Percentiles rank a stretch among this genome's conserved stretches.
Evolutionary conservation across 2,329 filamentous ascomycete species (phyloP).

Genomic region (Gnomoniopsis sp.): DNA sequence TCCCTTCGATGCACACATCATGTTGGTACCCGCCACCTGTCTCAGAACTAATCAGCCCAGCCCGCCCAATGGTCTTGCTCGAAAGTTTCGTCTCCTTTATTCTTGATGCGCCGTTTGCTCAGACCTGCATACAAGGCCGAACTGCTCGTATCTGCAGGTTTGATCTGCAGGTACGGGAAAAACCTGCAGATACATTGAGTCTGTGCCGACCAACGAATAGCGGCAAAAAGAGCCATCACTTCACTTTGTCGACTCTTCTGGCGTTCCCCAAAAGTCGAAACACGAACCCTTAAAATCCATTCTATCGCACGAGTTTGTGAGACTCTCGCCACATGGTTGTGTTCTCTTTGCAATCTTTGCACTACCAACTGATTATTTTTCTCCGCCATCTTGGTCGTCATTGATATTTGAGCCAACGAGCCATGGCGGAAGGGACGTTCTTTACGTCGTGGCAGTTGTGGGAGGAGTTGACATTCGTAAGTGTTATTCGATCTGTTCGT

Average conservation of each 20-base stretch:
- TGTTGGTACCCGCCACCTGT: constrained; percentile 9
- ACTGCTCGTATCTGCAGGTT: constrained; percentile 17
- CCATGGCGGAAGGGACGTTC: constrained; percentile 46
- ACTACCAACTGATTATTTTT: no score
- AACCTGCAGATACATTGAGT: not conserved
- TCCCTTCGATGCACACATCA: not conserved
- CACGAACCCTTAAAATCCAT: not conserved
- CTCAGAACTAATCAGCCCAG: constrained; percentile 4
- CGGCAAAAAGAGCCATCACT: not conserved
- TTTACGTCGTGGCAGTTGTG: constrained; percentile 73
- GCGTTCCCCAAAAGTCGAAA: not conserved
- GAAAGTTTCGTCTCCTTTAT: not conserved
- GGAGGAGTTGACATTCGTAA: constrained; percentile 88
- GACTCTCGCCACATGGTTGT: not conserved
- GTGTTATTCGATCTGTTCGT: constrained; percentile 30
- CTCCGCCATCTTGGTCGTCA: not conserved
- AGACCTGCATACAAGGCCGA: not conserved
- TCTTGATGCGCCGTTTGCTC: not conserved
- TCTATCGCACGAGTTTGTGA: no score
- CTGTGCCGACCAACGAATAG: not conserved
- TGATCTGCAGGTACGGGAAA: constrained; percentile 14
- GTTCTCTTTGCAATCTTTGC: not conserved
- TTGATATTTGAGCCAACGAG: not conserved
- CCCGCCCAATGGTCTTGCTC: not conserved
- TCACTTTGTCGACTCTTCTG: not conserved